phyloP scores from a whole-genome alignment of 768 basidiomycete genomes.

The Coprinellus micaceus region DNA sequence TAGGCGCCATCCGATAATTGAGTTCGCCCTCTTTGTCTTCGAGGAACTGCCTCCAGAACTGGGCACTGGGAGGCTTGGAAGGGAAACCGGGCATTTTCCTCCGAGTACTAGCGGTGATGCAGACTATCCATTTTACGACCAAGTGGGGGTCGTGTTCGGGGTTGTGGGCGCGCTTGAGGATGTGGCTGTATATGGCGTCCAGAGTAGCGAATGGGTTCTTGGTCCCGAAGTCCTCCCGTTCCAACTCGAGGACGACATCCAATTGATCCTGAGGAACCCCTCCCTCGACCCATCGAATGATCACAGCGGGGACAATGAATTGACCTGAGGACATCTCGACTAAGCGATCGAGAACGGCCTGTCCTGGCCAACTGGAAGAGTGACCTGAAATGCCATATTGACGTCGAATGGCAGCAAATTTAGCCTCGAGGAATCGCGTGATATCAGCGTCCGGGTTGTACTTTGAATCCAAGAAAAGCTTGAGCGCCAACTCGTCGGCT shows the following conservation, averaged over 20 bases:
- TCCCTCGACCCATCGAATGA: neutral
- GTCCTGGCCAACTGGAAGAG: neutral
- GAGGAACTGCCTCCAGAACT: no score
- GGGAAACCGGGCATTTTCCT: no score
- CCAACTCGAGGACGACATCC: neutral
- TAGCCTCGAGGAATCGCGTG: neutral
- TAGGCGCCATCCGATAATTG: neutral
- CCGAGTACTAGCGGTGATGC: no score
- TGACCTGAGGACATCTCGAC: slow-evolving; percentile 1
- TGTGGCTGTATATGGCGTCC: neutral
- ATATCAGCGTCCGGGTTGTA: neutral
- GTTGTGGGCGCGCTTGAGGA: neutral
- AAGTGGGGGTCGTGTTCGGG: no score
- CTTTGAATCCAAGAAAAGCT: neutral
- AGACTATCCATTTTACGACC: no score
- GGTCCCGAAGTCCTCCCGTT: no score
- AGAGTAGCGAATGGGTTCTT: neutral
- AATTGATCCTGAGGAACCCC: neutral
- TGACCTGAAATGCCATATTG: neutral
- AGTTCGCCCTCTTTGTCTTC: neutral
- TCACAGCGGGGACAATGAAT: slow-evolving; percentile 1
- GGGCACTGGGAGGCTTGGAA: no score
- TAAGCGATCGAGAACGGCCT: neutral
- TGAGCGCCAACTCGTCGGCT: neutral
- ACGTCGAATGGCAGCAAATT: neutral